These are phyloP conservation scores for Trypanosoma rangeli DNA, from an alignment of 208 protist genomes.

Conservation along the genomic window DNA sequence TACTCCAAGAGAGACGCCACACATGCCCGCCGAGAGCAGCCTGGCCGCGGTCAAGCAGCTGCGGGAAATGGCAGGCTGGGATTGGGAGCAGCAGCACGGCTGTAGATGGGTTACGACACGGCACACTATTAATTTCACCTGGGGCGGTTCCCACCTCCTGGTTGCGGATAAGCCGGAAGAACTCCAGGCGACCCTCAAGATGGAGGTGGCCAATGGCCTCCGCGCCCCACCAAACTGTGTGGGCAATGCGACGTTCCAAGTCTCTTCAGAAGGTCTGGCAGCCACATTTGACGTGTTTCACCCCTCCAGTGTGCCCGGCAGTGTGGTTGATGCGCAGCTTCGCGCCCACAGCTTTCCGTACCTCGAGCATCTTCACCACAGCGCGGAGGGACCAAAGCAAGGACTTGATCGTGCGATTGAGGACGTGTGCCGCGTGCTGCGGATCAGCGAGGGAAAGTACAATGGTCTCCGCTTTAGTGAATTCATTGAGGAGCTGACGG, in stretches of 20 bases:
- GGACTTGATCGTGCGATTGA: conserved; percentile 57
- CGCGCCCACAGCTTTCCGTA: conserved; percentile 35
- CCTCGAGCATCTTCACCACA: conserved; percentile 32
- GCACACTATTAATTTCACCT: conserved; percentile 39
- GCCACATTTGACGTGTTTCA: conserved; percentile 44
- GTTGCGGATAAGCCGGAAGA: conserved; percentile 52
- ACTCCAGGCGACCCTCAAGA: conserved; percentile 27
- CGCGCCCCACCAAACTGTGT: conserved; percentile 38
- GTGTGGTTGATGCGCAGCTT: conserved; percentile 34
- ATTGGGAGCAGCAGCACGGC: conserved; percentile 6
- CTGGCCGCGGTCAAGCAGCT: neutral
- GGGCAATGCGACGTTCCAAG: conserved; percentile 22
- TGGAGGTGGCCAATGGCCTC: conserved; percentile 37
- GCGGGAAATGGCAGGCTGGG: neutral
- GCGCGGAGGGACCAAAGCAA: conserved; percentile 27
- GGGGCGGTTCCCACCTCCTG: conserved; percentile 29
- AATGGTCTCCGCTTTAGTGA: conserved; percentile 44
- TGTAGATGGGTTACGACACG: conserved; percentile 31
- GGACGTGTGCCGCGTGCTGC: conserved; percentile 32
- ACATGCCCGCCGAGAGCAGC: neutral
- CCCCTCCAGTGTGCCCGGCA: conserved; percentile 17
- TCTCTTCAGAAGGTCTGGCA: conserved; percentile 23
- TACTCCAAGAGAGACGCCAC: neutral
- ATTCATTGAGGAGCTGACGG: conserved; percentile 44
- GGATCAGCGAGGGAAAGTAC: conserved; percentile 35